Conservation (phyloP, 177 flowering plant species). For the Vitis hybrid region DNA sequence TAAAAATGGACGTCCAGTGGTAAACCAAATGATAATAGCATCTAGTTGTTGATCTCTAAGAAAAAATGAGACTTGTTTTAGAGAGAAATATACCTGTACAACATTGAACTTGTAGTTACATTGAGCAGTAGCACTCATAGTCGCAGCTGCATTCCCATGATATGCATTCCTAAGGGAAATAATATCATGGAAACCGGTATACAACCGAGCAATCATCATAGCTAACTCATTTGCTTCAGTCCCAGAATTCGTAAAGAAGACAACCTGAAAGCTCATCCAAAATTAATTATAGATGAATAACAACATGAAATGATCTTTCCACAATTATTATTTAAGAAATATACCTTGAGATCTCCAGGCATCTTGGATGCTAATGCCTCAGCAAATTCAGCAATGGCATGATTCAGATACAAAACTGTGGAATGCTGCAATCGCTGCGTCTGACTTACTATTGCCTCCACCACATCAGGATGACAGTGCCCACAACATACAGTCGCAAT, state of each 20-base stretch:
- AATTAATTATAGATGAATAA: too few relatives aligned
- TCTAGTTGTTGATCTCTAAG: too few relatives aligned
- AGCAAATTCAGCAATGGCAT: slow-evolving; percentile 82
- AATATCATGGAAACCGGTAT: slow-evolving; percentile 79
- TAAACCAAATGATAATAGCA: too few relatives aligned
- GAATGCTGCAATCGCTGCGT: slow-evolving; percentile 77
- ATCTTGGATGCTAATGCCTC: slow-evolving; percentile 85
- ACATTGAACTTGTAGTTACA: slow-evolving; percentile 77
- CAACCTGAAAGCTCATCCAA: slow-evolving; percentile 48
- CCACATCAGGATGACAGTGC: slow-evolving; percentile 93
- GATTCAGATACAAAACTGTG: slow-evolving; percentile 74
- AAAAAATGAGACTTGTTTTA: too few relatives aligned
- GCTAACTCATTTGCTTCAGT: slow-evolving; percentile 98
- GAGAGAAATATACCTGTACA: slow-evolving; percentile 51
- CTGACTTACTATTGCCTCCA: slow-evolving; percentile 66
- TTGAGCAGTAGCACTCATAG: slow-evolving; percentile 94
- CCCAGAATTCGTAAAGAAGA: slow-evolving; percentile 92
- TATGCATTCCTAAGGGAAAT: slow-evolving; percentile 83
- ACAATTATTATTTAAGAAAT: too few relatives aligned
- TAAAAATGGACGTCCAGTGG: too few relatives aligned
- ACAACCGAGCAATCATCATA: slow-evolving; percentile 81
- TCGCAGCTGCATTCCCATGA: slow-evolving; percentile 90
- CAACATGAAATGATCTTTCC: too few relatives aligned
- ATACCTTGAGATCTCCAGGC: slow-evolving; percentile 93
- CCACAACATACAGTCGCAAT: slow-evolving; percentile 93